Evolutionary conservation across 73 alveolate genomes (phyloP).

Genomic region (Uronychia binucleata): DNA sequence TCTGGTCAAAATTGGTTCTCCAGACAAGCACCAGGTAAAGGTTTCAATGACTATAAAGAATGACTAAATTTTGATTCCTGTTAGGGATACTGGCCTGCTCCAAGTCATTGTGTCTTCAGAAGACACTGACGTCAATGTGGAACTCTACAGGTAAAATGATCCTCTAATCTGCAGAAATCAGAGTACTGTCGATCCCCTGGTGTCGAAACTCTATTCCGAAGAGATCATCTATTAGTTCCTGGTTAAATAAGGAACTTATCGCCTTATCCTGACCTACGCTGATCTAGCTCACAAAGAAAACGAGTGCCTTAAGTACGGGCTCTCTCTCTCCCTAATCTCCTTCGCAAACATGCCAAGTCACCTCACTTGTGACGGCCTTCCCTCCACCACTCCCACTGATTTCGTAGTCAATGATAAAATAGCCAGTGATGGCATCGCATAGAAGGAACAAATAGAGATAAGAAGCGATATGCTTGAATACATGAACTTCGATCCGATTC

Average conservation of each 20-base stretch:
- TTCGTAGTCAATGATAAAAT: not conserved
- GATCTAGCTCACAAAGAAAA: too few species aligned
- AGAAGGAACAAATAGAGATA: not conserved
- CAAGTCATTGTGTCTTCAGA: not conserved
- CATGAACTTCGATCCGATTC: not conserved
- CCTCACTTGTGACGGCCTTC: not conserved
- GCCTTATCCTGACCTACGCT: not conserved
- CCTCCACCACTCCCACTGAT: not conserved
- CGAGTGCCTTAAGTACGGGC: not conserved
- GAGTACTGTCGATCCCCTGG: too few species aligned
- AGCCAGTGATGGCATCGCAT: not conserved
- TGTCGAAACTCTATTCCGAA: not conserved
- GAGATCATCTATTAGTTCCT: not conserved
- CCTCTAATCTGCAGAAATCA: too few species aligned
- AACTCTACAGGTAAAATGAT: not conserved
- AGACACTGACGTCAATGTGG: not conserved
- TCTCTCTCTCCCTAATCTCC: not conserved
- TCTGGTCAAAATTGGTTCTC: not conserved
- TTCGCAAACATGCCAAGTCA: not conserved
- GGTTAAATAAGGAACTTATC: not conserved
- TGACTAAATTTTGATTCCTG: not conserved
- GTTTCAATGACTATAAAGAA: not conserved
- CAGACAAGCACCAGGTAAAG: not conserved
- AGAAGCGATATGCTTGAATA: not conserved
- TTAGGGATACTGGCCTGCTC: not conserved